Base-by-base conservation (phyloP, 2,329 filamentous ascomycete species). In the Septoria petroselini region DNA sequence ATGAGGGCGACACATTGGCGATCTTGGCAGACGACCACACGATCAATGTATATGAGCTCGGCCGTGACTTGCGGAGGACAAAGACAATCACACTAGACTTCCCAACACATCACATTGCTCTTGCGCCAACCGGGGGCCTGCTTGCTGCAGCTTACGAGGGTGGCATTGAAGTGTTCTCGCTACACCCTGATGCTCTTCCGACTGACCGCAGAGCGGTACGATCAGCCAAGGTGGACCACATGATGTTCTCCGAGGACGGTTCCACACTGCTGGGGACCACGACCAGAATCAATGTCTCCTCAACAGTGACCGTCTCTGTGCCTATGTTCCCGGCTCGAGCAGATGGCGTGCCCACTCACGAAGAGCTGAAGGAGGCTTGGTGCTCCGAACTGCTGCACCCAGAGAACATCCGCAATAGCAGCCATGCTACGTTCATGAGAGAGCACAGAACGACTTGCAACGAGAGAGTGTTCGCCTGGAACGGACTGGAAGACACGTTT, bases 81-180 rank as follows among this genome's bases (percentile, higher is more conserved):
- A 62, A 84, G 62, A 85, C 85, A 21, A 78, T 95, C 54, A 80
- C 86, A 18, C 76, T 94, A 49, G 86, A 93, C 61, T 84, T 91
- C 65, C 80, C 80, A 31, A 88, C 89, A 3, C 81, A 84, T 46
- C 83, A 88, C 19, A 88, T 95, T 60, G 83, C 87, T 9, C 71
- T 95, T 23, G 91, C 89, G 1, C 86, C 88, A 1, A 87, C 83
- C 52, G 88, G 88, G 31, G 83, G 83, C 18, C 84, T 95, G 3
- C 71, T 95, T 40, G 89, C 89, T n/a, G 85, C 88, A 21, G 88
- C 89, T 4, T 95, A 91, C 66, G 84, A 91, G 65, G 86, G 86
- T 39, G 87, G 87, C 7, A 89, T 95, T 52, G 89, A 95, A 68
- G 86, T 95, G 0, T 85, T 87, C 41, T 87, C 88, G 5, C 70